Evolutionary conservation across 2,329 filamentous ascomycete genomes (phyloP).

Genomic region (Talaromyces marneffei): DNA sequence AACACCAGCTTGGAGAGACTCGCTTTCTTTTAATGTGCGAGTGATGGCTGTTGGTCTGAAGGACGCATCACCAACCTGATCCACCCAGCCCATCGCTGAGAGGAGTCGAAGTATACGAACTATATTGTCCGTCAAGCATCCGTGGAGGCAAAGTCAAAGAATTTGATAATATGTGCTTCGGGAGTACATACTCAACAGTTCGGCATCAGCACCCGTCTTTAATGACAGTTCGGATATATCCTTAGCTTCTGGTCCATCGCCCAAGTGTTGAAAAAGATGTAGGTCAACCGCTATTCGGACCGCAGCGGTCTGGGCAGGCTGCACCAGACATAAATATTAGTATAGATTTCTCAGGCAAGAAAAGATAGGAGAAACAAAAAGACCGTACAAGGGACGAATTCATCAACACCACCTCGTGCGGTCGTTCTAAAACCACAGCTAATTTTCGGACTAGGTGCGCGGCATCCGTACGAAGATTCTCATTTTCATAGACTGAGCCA

Average conservation of each 20-base stretch:
- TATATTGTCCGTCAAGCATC: not conserved
- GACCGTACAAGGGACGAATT: not conserved
- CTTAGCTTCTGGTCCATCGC: conserved; percentile 5
- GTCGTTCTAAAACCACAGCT: conserved; percentile 4
- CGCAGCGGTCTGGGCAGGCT: conserved; percentile 9
- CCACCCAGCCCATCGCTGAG: conserved; percentile 10
- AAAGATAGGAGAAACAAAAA: not conserved
- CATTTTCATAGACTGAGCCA: conserved; percentile 3
- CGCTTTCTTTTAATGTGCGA: conserved; percentile 4
- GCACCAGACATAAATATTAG: not conserved
- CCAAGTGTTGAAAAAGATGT: conserved; percentile 1
- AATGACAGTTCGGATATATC: not conserved
- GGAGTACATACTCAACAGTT: conserved; percentile 5
- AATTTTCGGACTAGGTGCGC: conserved; percentile 8
- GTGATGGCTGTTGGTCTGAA: conserved; percentile 11
- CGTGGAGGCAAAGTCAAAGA: no score
- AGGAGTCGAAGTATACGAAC: conserved; percentile 13
- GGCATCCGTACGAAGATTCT: conserved; percentile 6
- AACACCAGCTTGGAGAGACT: conserved; percentile 6
- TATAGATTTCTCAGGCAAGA: not conserved
- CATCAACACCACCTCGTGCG: conserved; percentile 2
- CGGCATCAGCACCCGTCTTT: conserved; percentile 5
- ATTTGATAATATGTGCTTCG: not conserved
- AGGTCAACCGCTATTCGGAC: conserved; percentile 4
- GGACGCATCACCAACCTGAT: conserved; percentile 2